Evolutionary conservation across 192 early-diverging fungal genomes (phyloP), one percentile per base, ranked within the genome.

Genomic region (Funneliformis geosporum): DNA sequence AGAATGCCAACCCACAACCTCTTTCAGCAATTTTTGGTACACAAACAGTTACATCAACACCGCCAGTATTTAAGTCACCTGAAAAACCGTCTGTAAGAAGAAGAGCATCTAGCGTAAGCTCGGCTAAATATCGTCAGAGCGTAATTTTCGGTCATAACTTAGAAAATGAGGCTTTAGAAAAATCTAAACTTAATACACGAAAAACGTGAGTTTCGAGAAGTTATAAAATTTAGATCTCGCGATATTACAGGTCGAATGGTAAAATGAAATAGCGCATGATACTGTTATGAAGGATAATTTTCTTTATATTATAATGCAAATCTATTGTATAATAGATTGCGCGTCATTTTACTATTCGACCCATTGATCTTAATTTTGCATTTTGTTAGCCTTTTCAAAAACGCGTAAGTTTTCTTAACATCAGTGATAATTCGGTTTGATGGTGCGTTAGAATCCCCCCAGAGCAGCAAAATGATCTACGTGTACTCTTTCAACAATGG

Each of bases 401-500:
- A 65, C 47, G 60, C 9, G n/a, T 65, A 33, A 76, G 10, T 18
- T 76, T 44, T 61, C 42, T 39, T 65, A 64, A 76, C 42, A 44
- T 76, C 28, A 64, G 21, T 61, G 28, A 43, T 65, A 44, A 40
- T 61, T 73, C 42, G 12, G 39, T 61, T 61, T 75, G 55, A 64
- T 76, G n/a, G 9, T 65, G 40, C 40, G 46, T 70, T 60, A 79
- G 77, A 79, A 69, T 79, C 14, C 67, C 77, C 39, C 27, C 25
- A n/a, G 77, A 79, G 8, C 77, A 71, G 27, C 43, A 67, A 68
- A 27, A 79, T 70, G 77, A 79, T 59, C 55, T 79, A 23, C 16
- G 38, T 61, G 59, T 50, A 44, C 47, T 70, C 67, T 79, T 79
- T 70, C 47, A n/a, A 60, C 66, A 60, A 79, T 79, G 77, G 67